Base-by-base conservation (phyloP, 768 basidiomycete species). In the Suillus subaureus region DNA sequence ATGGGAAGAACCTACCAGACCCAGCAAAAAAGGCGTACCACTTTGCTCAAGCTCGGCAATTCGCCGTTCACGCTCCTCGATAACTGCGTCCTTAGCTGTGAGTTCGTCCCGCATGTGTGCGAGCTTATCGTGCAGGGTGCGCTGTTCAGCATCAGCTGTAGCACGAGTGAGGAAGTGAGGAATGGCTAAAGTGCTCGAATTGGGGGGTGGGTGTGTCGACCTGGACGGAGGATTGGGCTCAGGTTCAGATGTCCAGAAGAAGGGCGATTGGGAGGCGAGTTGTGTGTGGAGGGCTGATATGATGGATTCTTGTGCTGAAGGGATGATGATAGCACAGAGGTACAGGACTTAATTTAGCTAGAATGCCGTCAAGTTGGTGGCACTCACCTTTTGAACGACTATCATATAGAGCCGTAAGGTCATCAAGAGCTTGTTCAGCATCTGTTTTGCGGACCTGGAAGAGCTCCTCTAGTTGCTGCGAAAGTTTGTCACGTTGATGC, bases 91-190 rank as follows among this genome's bases (percentile, higher is more conserved):
- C 56, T 79, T 83, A 45, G 82, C 79, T 61, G 82, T 82, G 49
- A 85, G 68, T 6, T 72, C 61, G 6, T 81, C 75, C 56, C 83
- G 83, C 70, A 83, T 79, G 18, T 80, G 77, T 26, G 67, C 71
- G 16, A 87, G 73, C 61, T 87, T 85, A 42, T 83, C 77, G 65
- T 87, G 83, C 37, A 85, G 72, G 1, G 64, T 75, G 51, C 81
- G 82, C 70, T 86, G 87, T 77, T 93, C 90, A 62, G 87, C 86
- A 64, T 93, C 87, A 7, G 88, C 91, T 3, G 85, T 85, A 65
- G 92, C 91, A 63, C 90, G 85, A 11, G 91, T 91, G 15, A 94
- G 76, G 56, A 94, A 82, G 69, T 90, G 87, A 37, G 89, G 79
- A 6, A 85, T 82, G 3, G 83, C 80, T 16, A 12, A 21, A 60